Conservation (phyloP, 345 rosid species). For the Jatropha curcas region DNA sequence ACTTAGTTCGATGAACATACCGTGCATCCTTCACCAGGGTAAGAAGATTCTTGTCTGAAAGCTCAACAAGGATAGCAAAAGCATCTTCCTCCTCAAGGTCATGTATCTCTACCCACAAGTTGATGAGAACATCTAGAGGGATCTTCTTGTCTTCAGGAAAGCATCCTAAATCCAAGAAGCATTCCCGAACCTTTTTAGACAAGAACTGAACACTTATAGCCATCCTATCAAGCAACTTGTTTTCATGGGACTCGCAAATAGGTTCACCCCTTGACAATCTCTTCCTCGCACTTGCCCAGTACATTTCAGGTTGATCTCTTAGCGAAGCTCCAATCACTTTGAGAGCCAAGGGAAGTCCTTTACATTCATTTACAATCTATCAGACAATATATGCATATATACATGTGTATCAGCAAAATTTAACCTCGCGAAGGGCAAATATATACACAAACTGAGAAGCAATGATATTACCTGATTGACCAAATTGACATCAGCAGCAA, state of each 20-base stretch:
- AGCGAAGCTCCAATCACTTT: constrained; percentile 89
- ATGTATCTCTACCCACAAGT: constrained; percentile 81
- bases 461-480: constrained; percentile 61
- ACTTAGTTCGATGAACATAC: constrained; percentile 28
- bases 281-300: constrained; percentile 65
- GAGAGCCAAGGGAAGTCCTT: constrained; percentile 95
- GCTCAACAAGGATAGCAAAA: constrained; percentile 65
- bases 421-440: background rate
- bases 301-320: constrained; percentile 56
- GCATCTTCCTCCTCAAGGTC: constrained; percentile 61
- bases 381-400: constrained; percentile 6
- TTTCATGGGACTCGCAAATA: constrained; percentile 70
- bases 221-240: constrained; percentile 68
- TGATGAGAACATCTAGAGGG: constrained; percentile 80
- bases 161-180: constrained; percentile 93
- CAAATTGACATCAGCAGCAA: constrained; percentile 41
- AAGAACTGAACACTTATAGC: constrained; percentile 63
- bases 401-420: constrained; percentile 4
- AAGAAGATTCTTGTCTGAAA: constrained; percentile 73
- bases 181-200: constrained; percentile 49
- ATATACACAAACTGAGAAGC: background rate
- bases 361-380: constrained; percentile 77
- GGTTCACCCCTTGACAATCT: constrained; percentile 72
- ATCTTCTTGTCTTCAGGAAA: constrained; percentile 95
- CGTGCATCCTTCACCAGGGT: constrained; percentile 78